Evolutionary conservation across 2,329 filamentous ascomycete genomes (phyloP), one percentile per base, ranked within the genome.

Genomic region (Rhexocercosporidium sp.): DNA sequence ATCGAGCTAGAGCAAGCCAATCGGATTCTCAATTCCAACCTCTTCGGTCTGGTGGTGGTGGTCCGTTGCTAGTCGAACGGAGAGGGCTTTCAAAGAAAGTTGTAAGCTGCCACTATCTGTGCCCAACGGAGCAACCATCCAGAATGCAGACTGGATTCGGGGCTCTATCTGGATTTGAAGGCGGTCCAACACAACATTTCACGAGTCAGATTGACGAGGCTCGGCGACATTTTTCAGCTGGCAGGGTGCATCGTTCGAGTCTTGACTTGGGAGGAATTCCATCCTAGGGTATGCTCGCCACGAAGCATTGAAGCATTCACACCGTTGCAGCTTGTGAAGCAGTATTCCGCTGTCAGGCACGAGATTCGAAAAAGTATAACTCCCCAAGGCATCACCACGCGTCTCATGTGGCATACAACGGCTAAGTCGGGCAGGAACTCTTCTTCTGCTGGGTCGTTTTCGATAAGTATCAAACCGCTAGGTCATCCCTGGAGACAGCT

Each of bases 401-500:
- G 65, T 66, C 53, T 53, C 44, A 65, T 65, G 54, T 44, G 53
- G 37, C 12, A 25, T 51, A 25, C 54, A 27, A 37, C 53, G 22
- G 5, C 31, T 3, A 25, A 41, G 34, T 41, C 12, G 54, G 53
- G 54, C 54, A 51, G 27, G 25, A 57, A n/a, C 31, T 5, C 20
- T n/a, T 12, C 29, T 53, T 16, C 16, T 51, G 53, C n/a, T 37
- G 53, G 53, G 46, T 27, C 6, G 60, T 53, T 63, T 41, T 56
- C 54, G 31, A 51, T 65, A 46, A 51, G 31, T 57, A 22, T 57
- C 54, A 65, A 65, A 56, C 22, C 14, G 20, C 62, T 59, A 65
- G 22, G 51, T 7, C 46, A 41, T 49, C 54, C 54, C 20, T 65
- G 62, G 54, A 59, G 22, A 25, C 39, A 46, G 34, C 62, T 29